Base-by-base conservation (phyloP, 352 stramenopile genomes). In the Pythium catenulatum region DNA sequence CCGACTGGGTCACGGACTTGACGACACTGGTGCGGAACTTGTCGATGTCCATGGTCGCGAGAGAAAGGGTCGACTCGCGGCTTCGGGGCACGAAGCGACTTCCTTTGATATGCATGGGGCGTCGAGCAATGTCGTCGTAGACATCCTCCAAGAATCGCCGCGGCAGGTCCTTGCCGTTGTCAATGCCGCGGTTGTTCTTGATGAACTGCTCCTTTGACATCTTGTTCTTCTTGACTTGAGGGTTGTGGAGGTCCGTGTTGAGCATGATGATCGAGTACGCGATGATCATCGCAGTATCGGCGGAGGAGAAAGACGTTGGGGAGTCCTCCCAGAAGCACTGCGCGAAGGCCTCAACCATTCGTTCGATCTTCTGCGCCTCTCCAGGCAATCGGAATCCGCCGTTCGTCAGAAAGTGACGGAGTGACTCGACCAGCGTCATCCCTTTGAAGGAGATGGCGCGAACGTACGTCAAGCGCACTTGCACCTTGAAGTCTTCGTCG, bases 251-350 rank as follows among this genome's bases (percentile, higher is more conserved):
- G 78, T 98, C 96, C 1, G 96, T 98, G 80, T 98, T 98, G 13
- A 98, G 88, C 95, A 98, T 98, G 61, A 98, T 98, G 65, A 97
- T 97, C 17, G 96, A 98, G 65, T 98, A 98, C 19, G 95, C 94
- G n/a, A 98, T 94, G 63, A 98, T 97, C 95, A 98, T 98, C 19
- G 95, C 94, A 27, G 95, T 98, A 61, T 98, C 95, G 0, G 94
- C 92, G 6, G 93, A 97, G 2, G 94, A 96, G 73, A 98, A 97
- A 7, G 93, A 91, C 1, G 87, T 78, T 4, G 88, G 89, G 0
- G 92, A 99, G 86, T 99, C 99, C 88, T 99, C 97, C 93, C 95
- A 99, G 87, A 99, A 99, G 87, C 98, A 99, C 86, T 99, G 98
- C 0, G 97, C 95, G 85, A 99, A 99, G 3, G 98, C 98, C 72